Percentiles rank a stretch among this genome's conserved stretches.
phyloP scores from a whole-genome alignment of 768 basidiomycete genomes.

The Russula olivacea region DNA sequence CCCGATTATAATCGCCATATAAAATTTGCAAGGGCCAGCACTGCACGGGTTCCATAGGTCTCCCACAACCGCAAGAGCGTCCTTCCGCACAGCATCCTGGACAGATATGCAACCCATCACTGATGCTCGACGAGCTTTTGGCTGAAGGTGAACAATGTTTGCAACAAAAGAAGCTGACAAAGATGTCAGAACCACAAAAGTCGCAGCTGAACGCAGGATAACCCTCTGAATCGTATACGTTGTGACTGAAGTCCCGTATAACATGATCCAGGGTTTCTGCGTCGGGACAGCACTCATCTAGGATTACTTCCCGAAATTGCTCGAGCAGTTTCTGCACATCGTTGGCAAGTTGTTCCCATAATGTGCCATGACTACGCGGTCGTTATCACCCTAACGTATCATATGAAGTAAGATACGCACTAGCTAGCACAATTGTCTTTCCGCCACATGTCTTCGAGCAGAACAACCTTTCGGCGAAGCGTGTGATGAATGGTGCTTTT shows the following conservation, averaged over 20 bases:
- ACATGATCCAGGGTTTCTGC: conserved; percentile 15
- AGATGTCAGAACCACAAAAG: conserved; percentile 77
- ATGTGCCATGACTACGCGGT: conserved; percentile 2
- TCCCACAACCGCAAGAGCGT: conserved; percentile 56
- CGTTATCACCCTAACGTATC: background rate
- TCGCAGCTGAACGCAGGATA: conserved; percentile 48
- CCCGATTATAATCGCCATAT: conserved; percentile 39
- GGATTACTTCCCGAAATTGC: conserved; percentile 48
- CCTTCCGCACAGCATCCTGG: conserved; percentile 73
- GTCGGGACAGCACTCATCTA: conserved; percentile 38
- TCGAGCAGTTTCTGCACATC: conserved; percentile 37
- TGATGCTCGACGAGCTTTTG: conserved; percentile 25
- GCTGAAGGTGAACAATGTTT: conserved; percentile 34
- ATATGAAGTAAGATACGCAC: background rate
- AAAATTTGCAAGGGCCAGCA: conserved; percentile 46
- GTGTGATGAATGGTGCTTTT: conserved; percentile 59
- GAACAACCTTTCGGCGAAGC: conserved; percentile 36
- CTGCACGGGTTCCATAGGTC: conserved; percentile 54
- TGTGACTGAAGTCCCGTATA: conserved; percentile 17
- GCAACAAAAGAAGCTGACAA: conserved; percentile 78
- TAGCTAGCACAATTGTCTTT: background rate
- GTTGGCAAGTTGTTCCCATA: conserved; percentile 12
- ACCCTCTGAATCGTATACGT: conserved; percentile 22
- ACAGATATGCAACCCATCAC: conserved; percentile 53
- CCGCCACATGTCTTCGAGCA: conserved; percentile 19